Evolutionary conservation across 768 basidiomycete species (phyloP).

Genomic region (Pholiota molesta): DNA sequence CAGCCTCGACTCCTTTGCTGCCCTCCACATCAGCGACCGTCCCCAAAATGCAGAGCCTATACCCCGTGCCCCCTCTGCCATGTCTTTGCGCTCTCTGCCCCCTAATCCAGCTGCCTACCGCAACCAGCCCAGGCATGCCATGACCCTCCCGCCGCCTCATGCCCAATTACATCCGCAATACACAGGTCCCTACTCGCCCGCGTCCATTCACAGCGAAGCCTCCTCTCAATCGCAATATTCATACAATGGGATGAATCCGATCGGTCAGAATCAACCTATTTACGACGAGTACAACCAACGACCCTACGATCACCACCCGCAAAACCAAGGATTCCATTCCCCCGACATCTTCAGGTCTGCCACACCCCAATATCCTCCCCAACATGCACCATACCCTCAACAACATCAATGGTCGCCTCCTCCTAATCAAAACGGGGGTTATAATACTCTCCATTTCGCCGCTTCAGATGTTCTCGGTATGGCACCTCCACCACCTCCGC

Average conservation of each 20-base stretch:
- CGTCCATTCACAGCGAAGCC: conserved; percentile 7
- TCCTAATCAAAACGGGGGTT: conserved; percentile 36
- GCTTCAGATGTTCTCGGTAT: conserved; percentile 83
- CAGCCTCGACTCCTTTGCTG: conserved; percentile 53
- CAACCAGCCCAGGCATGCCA: conserved; percentile 20
- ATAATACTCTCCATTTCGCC: conserved; percentile 68
- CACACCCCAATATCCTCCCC: conserved; percentile 12
- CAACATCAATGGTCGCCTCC: conserved; percentile 13
- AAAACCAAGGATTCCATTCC: conserved; percentile 10
- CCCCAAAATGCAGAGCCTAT: conserved; percentile 22
- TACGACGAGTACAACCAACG: conserved; percentile 8
- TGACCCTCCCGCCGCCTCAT: conserved; percentile 18
- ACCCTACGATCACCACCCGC: conserved; percentile 7
- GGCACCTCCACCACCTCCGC: conserved; percentile 63
- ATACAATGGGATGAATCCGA: neutral
- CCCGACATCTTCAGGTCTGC: conserved; percentile 1
- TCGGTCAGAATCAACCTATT: neutral
- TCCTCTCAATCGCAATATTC: conserved; percentile 7
- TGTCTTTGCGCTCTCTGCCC: conserved; percentile 21
- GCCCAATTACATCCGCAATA: neutral
- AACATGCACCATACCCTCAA: conserved; percentile 15
- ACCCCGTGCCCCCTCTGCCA: conserved; percentile 26
- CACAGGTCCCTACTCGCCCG: conserved; percentile 9
- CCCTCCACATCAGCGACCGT: conserved; percentile 52
- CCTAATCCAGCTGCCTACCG: conserved; percentile 11